Base-by-base conservation (phyloP, 208 protist species). In the Acanthamoeba triangularis region DNA sequence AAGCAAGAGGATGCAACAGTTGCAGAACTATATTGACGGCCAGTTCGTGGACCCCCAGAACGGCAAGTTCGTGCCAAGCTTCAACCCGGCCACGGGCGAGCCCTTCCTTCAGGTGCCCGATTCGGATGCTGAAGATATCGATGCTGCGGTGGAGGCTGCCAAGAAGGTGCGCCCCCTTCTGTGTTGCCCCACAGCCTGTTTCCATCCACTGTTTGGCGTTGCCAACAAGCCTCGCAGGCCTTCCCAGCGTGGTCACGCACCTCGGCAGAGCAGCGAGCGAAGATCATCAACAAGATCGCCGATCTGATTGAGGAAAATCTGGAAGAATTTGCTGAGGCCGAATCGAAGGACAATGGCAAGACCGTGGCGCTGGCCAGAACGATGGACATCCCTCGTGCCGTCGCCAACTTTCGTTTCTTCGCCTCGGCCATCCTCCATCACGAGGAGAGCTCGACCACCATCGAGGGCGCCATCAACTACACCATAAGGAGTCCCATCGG, bases 321-420 rank as follows among this genome's bases (percentile, higher is more conserved):
- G n/a, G 67, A 96, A 47, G 96, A 96, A 84, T 97, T 98, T 95
- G 97, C 97, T 37, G 35, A 72, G 41, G 94, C 96, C 54, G 97
- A 98, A 52, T 95, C 76, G 13, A 59, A 37, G 41, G 98, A 98
- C 92, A 85, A 97, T 35, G 98, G 98, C 61, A 98, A 98, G 95
- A 72, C 97, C 16, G 78, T 98, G 37, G 25, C 47, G 33, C 47
- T 96, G 2, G 97, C 98, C 4, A n/a, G 37, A 23, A 35, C 47
- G 54, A 25, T 98, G 10, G 98, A 98, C 72, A 98, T 98, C 80
- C 97, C 97, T n/a, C 74, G 98, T 37, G 72, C 84, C 30, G 90
- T 96, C 37, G 37, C 49, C 23, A 98, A 98, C 93, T 98, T 98
- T 54, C 94, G 97, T 88, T 98, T 97, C 65, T 98, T 97, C 95